Conservation (phyloP, 2,329 filamentous ascomycete species). For the Fusarium sambucinum region DNA sequence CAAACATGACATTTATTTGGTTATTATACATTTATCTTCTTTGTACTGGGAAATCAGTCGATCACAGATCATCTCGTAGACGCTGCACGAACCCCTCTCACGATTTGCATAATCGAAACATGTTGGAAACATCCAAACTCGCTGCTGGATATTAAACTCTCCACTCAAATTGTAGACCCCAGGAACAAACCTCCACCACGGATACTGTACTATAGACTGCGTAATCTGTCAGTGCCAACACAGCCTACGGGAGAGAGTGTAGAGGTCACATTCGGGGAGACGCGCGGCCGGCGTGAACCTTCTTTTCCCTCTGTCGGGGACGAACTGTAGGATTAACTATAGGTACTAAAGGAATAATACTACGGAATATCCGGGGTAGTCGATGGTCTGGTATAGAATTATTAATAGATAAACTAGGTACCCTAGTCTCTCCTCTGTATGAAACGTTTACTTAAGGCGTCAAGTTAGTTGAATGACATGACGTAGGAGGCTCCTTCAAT, state of each 20-base stretch:
- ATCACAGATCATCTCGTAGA: constrained; percentile 7
- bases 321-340: background rate
- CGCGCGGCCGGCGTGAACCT: constrained; percentile 21
- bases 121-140: constrained; percentile 9
- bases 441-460: constrained; percentile 14
- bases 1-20: background rate
- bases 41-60: background rate
- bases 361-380: constrained; percentile 4
- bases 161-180: background rate
- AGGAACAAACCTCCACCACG: background rate
- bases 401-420: constrained; percentile 5
- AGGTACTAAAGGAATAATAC: background rate
- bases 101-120: constrained; percentile 23
- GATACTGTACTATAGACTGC: background rate
- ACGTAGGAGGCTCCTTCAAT: constrained; percentile 18
- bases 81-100: constrained; percentile 14
- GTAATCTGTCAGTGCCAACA: background rate
- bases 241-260: background rate
- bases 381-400: background rate
- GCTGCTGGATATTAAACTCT: background rate
- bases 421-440: background rate
- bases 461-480: background rate
- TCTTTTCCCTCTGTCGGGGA: background rate
- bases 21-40: background rate
- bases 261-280: background rate